Evolutionary conservation across 2,329 filamentous ascomycete genomes (phyloP), one percentile per base, ranked within the genome.

Genomic region (Coniochaeta sp.): DNA sequence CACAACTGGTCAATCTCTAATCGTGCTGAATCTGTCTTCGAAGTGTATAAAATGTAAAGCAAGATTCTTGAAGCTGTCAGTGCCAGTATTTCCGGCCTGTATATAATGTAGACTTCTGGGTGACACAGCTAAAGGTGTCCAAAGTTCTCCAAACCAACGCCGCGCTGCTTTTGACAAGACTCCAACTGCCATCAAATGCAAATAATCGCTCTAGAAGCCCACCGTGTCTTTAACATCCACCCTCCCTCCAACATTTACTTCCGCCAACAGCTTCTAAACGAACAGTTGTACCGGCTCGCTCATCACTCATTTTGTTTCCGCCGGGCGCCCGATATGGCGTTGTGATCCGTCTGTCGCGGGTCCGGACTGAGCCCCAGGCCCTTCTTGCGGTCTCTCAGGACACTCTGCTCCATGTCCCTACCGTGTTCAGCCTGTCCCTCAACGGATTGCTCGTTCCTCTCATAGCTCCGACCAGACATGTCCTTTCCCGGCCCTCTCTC

Each of bases 321-420:
- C 12, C 20, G 22, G 38, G 18, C 38, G 18, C 20, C 6, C 12
- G 26, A 22, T 8, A 22, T 4, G 38, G 9, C 38, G 20, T 4
- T 14, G 12, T 22, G 22, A 6, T 42, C 38, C 38, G 10, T 42
- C 20, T 22, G 18, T 14, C 20, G 18, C 20, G 38, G 26, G n/a
- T 42, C 38, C 18, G 38, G 12, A 42, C 18, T 26, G 8, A 31
- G n/a, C 13, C 45, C 45, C 7, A 31, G 26, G 6, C 45, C 45
- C 14, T 31, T 28, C 9, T 50, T 55, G 6, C 31, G 50, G 27
- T 40, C 57, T 6, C 48, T 56, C 6, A 47, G 52, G 28, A n/a
- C 32, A 26, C 22, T 42, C 28, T 20, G 30, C n/a, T 27, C 31
- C 42, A 14, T 18, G 3, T 51, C 30, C 30, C 40, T 42, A 16